Base-by-base conservation (phyloP, 2,329 filamentous ascomycete species). In the Aspergillus quadrilineatus region DNA sequence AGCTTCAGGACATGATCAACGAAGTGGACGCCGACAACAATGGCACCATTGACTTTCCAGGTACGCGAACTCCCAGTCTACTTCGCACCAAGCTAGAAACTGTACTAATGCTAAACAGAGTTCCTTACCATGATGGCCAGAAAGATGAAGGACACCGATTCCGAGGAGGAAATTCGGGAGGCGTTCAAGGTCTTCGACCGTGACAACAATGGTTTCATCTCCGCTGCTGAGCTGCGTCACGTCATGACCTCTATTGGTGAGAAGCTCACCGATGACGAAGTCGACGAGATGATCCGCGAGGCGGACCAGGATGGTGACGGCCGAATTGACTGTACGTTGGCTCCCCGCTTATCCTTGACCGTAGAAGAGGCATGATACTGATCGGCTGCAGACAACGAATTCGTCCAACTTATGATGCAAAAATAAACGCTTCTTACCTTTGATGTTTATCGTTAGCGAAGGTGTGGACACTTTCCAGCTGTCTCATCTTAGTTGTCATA, bases 361-460 rank as follows among this genome's bases (percentile, higher is more conserved):
- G 22, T 17, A 26, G 22, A 22, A 12, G 14, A 41, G 30, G 47
- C 22, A 26, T 6, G 8, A 45, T 45, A 26, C 50, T 54, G 30
- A 46, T 22, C 14, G 10, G 4, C 30, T 9, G 14, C 58, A 93
- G 89, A 93, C 80, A 93, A 93, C 81, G 90, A 94, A 78, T 94
- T 94, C 73, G 90, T 94, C 68, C 90, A 94, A 80, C 87, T 94
- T 73, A 94, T 94, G 90, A 93, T 94, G 90, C 90, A 94, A 84
- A 93, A 93, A 83, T 93, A 90, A 82, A 75, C 61, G 58, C 53
- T 57, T 50, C 49, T 55, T 62, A 62, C 58, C 62, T 58, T 62
- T 60, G 63, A 62, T 65, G 60, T 65, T 60, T 57, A 61, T 67
- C 63, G 62, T 67, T 71, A 69, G 66, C 60, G 66, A 65, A 63